Percentiles rank a stretch among this genome's conserved stretches.
Conservation (phyloP, 2,329 filamentous ascomycete species). For the Didymella glomerata region DNA sequence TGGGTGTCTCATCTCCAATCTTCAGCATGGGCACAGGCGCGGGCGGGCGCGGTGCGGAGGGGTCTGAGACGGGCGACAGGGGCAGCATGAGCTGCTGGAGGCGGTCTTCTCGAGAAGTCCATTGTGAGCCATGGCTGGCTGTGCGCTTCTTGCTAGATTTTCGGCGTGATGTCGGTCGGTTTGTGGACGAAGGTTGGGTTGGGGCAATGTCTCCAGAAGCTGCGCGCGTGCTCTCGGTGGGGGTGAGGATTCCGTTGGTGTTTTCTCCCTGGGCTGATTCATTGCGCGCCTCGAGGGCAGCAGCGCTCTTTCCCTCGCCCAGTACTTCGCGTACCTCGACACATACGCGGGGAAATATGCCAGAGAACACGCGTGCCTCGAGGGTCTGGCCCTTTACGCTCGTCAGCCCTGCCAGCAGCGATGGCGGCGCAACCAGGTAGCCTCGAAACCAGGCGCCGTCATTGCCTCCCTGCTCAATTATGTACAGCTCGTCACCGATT, state of each 20-base stretch:
- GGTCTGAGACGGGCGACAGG: constrained; percentile 60
- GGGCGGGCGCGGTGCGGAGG: constrained; percentile 76
- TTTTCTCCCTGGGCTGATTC: constrained; percentile 29
- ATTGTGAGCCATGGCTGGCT: constrained; percentile 49
- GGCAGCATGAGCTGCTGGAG: constrained; percentile 51
- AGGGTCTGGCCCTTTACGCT: constrained; percentile 91
- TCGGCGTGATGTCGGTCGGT: constrained; percentile 40
- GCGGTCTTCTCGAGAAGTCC: constrained; percentile 51
- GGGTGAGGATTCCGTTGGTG: constrained; percentile 51
- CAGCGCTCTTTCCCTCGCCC: constrained; percentile 61
- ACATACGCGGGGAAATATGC: constrained; percentile 93
- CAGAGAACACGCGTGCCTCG: constrained; percentile 96
- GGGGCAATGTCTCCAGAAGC: constrained; percentile 41
- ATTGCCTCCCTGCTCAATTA: constrained; percentile 89
- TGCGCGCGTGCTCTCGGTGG: constrained; percentile 49
- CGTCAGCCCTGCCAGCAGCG: constrained; percentile 88
- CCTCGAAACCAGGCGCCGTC: constrained; percentile 93
- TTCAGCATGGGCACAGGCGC: constrained; percentile 97
- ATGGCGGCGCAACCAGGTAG: constrained; percentile 93
- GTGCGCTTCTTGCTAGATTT: constrained; percentile 46
- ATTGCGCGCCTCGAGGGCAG: constrained; percentile 23
- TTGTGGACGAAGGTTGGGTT: constrained; percentile 34
- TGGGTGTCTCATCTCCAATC: constrained; percentile 95
- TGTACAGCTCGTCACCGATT: constrained; percentile 97
- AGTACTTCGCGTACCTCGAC: constrained; percentile 94